phyloP scores from a whole-genome alignment of 2,329 filamentous ascomycete genomes.

The Tympanopsis confertula region DNA sequence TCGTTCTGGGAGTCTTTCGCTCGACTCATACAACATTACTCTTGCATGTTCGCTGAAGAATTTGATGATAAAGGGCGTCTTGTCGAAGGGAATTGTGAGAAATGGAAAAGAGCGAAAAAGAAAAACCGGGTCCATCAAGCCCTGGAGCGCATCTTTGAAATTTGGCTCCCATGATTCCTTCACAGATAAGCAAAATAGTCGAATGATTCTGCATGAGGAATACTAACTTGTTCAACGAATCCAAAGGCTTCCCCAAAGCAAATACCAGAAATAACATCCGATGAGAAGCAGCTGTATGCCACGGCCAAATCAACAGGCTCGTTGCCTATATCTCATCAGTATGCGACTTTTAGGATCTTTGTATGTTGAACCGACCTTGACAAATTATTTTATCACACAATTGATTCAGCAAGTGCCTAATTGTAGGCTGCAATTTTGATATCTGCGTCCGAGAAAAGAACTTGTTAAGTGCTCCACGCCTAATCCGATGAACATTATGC shows the following conservation, averaged over 20 bases:
- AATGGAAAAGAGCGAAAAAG: constrained; percentile 3
- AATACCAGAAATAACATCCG: constrained; percentile 16
- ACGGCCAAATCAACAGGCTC: constrained; percentile 4
- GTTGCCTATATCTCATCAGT: too few relatives aligned
- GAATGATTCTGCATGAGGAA: too few relatives aligned
- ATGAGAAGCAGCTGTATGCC: constrained; percentile 8
- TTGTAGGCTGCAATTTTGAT: constrained; percentile 7
- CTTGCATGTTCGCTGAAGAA: constrained; percentile 7
- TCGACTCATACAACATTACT: constrained; percentile 4
- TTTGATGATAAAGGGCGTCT: background rate
- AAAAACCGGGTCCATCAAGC: constrained; percentile 1
- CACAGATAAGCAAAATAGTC: constrained; percentile 4
- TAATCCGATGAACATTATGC: constrained; percentile 10
- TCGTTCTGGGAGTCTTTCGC: background rate
- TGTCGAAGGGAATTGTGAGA: background rate
- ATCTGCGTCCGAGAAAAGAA: constrained; percentile 11
- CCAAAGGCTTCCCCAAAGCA: constrained; percentile 10
- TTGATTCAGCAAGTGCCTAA: constrained; percentile 6
- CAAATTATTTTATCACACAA: constrained; percentile 7
- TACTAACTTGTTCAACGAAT: constrained; percentile 5
- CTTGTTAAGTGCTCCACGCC: constrained; percentile 8
- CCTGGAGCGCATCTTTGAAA: constrained; percentile 3
- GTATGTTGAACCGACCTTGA: too few relatives aligned
- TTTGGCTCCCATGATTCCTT: constrained; percentile 7
- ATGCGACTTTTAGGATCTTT: too few relatives aligned